phyloP scores from a whole-genome alignment of 768 basidiomycete genomes.

The Podaxis sp. region DNA sequence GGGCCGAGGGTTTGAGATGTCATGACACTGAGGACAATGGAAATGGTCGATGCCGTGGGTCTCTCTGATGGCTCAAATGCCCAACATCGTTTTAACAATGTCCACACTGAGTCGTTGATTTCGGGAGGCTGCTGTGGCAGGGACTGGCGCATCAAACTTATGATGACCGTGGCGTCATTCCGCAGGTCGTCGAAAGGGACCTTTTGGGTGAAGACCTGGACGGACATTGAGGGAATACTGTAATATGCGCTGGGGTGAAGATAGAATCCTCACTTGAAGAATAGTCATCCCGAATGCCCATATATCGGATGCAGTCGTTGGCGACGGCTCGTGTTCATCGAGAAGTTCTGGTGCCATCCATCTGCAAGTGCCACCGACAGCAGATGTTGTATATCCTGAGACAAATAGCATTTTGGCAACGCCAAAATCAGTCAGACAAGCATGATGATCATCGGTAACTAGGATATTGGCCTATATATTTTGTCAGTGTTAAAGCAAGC shows the following conservation, averaged over 20 bases:
- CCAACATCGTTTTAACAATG: slow-evolving; percentile 16
- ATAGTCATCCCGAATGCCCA: slow-evolving; percentile 39
- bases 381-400: slow-evolving; percentile 35
- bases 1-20: neutral
- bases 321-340: slow-evolving; percentile 16
- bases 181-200: slow-evolving; percentile 16
- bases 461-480: slow-evolving; percentile 35
- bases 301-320: slow-evolving; percentile 29
- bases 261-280: slow-evolving; percentile 28
- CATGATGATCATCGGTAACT: slow-evolving; percentile 29
- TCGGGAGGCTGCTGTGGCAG: slow-evolving; percentile 14
- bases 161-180: slow-evolving; percentile 18
- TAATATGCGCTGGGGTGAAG: neutral
- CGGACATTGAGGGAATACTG: neutral
- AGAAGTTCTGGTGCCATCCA: slow-evolving; percentile 41
- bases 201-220: slow-evolving; percentile 17
- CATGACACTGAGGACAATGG: neutral
- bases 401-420: slow-evolving; percentile 35
- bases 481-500: neutral
- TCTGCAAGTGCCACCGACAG: slow-evolving; percentile 32
- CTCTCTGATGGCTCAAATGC: slow-evolving; percentile 10
- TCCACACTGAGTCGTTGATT: slow-evolving; percentile 12
- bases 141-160: slow-evolving; percentile 1
- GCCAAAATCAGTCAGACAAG: slow-evolving; percentile 39
- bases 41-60: slow-evolving; percentile 8